phyloP scores from a whole-genome alignment of 2,329 filamentous ascomycete genomes.

The Orbilia javanica region DNA sequence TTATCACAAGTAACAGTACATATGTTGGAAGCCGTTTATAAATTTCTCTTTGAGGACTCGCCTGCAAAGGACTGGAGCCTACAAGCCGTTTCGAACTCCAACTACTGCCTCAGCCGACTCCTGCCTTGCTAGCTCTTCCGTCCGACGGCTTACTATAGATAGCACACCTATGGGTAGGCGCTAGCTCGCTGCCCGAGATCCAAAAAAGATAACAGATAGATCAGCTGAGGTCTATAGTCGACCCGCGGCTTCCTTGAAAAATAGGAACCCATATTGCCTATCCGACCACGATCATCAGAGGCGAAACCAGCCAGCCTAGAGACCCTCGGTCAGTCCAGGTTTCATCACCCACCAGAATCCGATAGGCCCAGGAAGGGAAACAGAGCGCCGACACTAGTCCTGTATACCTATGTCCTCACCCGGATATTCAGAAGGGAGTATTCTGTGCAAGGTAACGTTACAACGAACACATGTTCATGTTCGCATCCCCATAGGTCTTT shows the following conservation, averaged over 20 bases:
- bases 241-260: constrained; percentile 39
- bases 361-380: constrained; percentile 46
- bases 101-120: constrained; percentile 34
- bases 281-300: constrained; percentile 57
- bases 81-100: constrained; percentile 36
- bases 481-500: constrained; percentile 32
- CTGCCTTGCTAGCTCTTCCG: constrained; percentile 23
- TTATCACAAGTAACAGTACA: constrained; percentile 33
- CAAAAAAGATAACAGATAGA: constrained; percentile 8
- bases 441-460: constrained; percentile 58
- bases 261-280: constrained; percentile 36
- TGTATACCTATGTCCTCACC: constrained; percentile 56
- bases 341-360: constrained; percentile 40
- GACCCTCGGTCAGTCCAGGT: constrained; percentile 38
- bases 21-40: constrained; percentile 28
- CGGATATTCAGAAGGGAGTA: constrained; percentile 58
- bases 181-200: constrained; percentile 42
- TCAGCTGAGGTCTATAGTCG: constrained; percentile 45
- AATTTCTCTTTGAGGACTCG: constrained; percentile 49
- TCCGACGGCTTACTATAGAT: constrained; percentile 27
- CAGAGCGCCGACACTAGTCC: constrained; percentile 43
- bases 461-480: constrained; percentile 54
- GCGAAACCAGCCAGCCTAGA: constrained; percentile 39
- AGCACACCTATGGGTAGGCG: constrained; percentile 42
- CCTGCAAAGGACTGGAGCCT: constrained; percentile 50